These are phyloP conservation scores for Starmerella bombicola DNA, from an alignment of 805 yeast species.

Conservation along the genomic window DNA sequence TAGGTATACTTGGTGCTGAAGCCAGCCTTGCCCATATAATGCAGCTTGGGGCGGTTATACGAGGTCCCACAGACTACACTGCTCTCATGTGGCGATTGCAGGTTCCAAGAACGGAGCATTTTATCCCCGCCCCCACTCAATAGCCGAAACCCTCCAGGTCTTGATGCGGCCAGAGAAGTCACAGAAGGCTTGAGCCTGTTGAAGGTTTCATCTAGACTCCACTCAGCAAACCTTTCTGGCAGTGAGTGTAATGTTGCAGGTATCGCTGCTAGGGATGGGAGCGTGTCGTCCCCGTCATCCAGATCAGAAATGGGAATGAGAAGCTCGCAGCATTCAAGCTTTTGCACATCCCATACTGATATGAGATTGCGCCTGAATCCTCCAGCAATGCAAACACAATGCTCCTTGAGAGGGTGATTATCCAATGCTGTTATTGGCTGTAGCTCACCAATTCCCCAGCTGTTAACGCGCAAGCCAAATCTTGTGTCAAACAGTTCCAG, in stretches of 20 bases:
- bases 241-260: conserved; percentile 14
- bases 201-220: conserved; percentile 19
- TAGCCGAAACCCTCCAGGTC: conserved; percentile 4
- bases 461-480: conserved; percentile 45
- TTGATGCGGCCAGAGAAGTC: conserved; percentile 7
- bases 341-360: conserved; percentile 65
- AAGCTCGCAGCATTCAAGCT: conserved; percentile 42
- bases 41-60: conserved; percentile 26
- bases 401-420: conserved; percentile 35
- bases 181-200: conserved; percentile 9
- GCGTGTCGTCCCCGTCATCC: conserved; percentile 12
- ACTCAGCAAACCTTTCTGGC: conserved; percentile 18
- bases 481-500: conserved; percentile 73
- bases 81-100: conserved; percentile 27
- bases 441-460: conserved; percentile 47
- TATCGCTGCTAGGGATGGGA: conserved; percentile 22
- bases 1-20: conserved; percentile 33
- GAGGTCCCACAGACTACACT: conserved; percentile 27
- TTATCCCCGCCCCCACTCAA: conserved; percentile 28
- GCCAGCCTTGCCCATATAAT: conserved; percentile 22
- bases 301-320: conserved; percentile 14
- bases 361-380: conserved; percentile 50
- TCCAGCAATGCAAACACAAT: conserved; percentile 49
- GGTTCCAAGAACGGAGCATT: conserved; percentile 30
- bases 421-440: conserved; percentile 40